Base-by-base conservation (phyloP, 2,329 filamentous ascomycete genomes). In the Zymoseptoria crescenta region DNA sequence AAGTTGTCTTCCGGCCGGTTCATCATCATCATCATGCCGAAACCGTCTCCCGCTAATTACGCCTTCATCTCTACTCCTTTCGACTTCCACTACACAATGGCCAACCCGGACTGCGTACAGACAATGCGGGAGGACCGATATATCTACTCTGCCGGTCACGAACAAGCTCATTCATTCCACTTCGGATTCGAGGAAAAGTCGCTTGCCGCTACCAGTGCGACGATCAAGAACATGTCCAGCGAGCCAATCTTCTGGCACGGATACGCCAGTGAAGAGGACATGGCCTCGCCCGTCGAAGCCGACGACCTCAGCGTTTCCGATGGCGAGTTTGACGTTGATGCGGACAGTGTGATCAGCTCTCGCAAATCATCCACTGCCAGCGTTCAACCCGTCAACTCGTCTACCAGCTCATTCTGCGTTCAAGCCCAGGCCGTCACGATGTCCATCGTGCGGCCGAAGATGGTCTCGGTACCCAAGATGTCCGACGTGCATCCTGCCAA, bases 191-290 rank as follows among this genome's bases (percentile, higher is more conserved):
- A 35, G n/a, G 30, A 51, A 29, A 19, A 55, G n/a, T 24, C 8
- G 1, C n/a, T 27, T 29, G 5, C 19, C 20, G 16, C 21, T 8
- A 52, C 56, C 35, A 29, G 58, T 51, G 58, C 62, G 19, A 57
- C 58, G 7, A 52, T 65, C 24, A 48, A 53, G 10, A 55, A 61
- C 41, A 50, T 59, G 24, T 48, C 55, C 52, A 55, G 56, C 54
- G 52, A 63, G n/a, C 56, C 61, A 6, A 52, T 54, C 30, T 55
- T 54, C 28, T 65, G 56, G 59, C 61, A 60, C 41, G 61, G 61
- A 41, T 72, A 69, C 55, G 61, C 62, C 13, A 70, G 69, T 6
- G 69, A 70, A 16, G 70, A 72, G 62, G 70, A 72, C 59, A 59
- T 59, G 35, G 63, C 64, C n/a, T 71, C 69, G 5, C 67, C 68